Evolutionary conservation across 2,329 filamentous ascomycete genomes (phyloP).

Genomic region (Fusarium vanettenii): DNA sequence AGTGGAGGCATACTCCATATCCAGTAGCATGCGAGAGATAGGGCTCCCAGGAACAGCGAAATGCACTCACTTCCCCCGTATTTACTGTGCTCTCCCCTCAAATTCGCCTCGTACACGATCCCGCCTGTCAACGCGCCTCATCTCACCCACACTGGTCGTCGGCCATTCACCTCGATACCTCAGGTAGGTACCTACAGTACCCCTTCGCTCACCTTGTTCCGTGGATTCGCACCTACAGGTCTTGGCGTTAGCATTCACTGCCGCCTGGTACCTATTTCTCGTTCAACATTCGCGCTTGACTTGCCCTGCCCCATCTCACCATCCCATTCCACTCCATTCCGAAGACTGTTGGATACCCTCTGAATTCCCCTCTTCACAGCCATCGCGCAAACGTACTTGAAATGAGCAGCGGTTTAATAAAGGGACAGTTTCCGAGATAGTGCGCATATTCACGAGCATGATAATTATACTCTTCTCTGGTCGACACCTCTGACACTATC

Average conservation of each 20-base stretch:
- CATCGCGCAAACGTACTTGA: conserved; percentile 29
- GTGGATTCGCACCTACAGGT: neutral
- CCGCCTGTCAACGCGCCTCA: neutral
- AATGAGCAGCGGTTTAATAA: conserved; percentile 20
- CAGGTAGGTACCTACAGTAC: conserved; percentile 8
- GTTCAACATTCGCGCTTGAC: conserved; percentile 10
- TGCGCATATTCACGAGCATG: conserved; percentile 14
- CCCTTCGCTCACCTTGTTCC: neutral
- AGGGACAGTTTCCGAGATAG: conserved; percentile 19
- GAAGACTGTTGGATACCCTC: conserved; percentile 23
- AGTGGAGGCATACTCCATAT: conserved; percentile 35
- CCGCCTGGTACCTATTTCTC: neutral
- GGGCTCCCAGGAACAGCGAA: conserved; percentile 26
- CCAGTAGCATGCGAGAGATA: conserved; percentile 23
- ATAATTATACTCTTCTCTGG: conserved; percentile 14
- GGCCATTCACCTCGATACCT: conserved; percentile 7
- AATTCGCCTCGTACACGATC: conserved; percentile 13
- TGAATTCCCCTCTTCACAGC: conserved; percentile 17
- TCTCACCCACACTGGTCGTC: neutral
- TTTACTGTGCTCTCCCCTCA: conserved; percentile 5
- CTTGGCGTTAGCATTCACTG: neutral
- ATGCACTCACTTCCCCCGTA: conserved; percentile 31
- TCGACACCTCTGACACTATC: conserved; percentile 6
- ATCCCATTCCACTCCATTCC: conserved; percentile 21
- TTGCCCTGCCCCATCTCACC: conserved; percentile 26